Conservation (phyloP, 1,139 yeast species). For the Kurtzmaniella quercitrusa region DNA sequence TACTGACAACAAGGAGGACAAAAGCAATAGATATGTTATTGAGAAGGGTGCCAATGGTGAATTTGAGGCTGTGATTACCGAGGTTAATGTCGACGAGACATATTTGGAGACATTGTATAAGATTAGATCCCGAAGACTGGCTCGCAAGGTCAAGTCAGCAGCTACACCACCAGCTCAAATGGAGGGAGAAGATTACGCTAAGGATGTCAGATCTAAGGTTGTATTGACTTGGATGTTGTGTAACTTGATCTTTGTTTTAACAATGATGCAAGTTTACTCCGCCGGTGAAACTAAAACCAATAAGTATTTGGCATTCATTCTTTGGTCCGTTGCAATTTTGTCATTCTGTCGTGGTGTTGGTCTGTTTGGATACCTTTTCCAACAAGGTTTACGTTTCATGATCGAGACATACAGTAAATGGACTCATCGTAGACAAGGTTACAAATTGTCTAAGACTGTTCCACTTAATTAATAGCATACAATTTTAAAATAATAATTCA, state of each 20-base stretch:
- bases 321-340: constrained; percentile 87
- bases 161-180: constrained; percentile 35
- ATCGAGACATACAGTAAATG: constrained; percentile 43
- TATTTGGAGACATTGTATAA: constrained; percentile 75
- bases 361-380: constrained; percentile 60
- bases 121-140: constrained; percentile 68
- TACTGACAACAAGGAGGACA: constrained; percentile 60
- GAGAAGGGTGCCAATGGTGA: constrained; percentile 54
- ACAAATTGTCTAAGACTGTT: constrained; percentile 32
- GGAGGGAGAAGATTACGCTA: constrained; percentile 84
- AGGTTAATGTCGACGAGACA: constrained; percentile 83
- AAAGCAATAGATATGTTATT: constrained; percentile 39
- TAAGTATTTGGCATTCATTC: constrained; percentile 72
- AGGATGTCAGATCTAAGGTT: constrained; percentile 90
- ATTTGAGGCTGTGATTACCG: constrained; percentile 86
- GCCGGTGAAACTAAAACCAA: constrained; percentile 58
- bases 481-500: neutral
- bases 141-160: constrained; percentile 48
- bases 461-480: constrained; percentile 29
- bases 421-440: constrained; percentile 39
- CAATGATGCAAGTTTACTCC: constrained; percentile 76
- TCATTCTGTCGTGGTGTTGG: constrained; percentile 80
- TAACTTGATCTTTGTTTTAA: constrained; percentile 76
- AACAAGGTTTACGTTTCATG: constrained; percentile 34
- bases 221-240: constrained; percentile 89